Evolutionary conservation across 2,329 filamentous ascomycete genomes (phyloP).

Genomic region (Aureobasidium namibiae): DNA sequence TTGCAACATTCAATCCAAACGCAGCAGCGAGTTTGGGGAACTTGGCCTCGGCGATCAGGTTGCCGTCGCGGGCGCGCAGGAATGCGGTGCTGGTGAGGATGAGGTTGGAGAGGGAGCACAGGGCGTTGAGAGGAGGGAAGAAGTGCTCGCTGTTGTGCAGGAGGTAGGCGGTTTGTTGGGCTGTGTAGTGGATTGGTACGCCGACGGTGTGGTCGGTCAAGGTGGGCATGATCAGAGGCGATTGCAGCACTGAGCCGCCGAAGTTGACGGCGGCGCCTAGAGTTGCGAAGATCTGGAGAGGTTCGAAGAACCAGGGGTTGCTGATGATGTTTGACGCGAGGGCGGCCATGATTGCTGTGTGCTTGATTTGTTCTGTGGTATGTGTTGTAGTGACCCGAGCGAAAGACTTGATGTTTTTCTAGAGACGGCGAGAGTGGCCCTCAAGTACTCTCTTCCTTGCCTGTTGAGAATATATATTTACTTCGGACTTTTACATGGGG

Average conservation of each 20-base stretch:
- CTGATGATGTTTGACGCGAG: not conserved
- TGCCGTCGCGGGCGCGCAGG: constrained; percentile 21
- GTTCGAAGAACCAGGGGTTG: constrained; percentile 11
- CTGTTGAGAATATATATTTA: not conserved
- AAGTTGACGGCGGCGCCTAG: constrained; percentile 25
- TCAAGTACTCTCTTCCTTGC: not conserved
- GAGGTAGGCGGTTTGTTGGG: constrained; percentile 22
- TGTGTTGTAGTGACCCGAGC: not conserved
- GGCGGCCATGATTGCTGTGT: not conserved
- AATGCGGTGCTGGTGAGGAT: constrained; percentile 20
- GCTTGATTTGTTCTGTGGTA: not conserved
- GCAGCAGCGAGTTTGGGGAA: constrained; percentile 20
- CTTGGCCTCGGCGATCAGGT: constrained; percentile 18
- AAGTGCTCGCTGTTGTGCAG: constrained; percentile 24
- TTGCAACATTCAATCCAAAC: constrained; percentile 20
- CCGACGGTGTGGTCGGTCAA: constrained; percentile 17
- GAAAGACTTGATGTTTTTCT: not conserved
- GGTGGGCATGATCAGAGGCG: constrained; percentile 25
- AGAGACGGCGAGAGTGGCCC: not conserved
- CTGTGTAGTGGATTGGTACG: constrained; percentile 22
- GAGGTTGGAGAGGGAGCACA: constrained; percentile 25
- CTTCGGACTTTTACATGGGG: constrained; percentile 11
- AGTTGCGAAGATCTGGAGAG: constrained; percentile 18
- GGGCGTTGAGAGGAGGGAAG: constrained; percentile 25
- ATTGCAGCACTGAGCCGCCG: constrained; percentile 26